Evolutionary conservation across 495 filamentous ascomycete species (phyloP).

Genomic region (Usnea hakonensis): DNA sequence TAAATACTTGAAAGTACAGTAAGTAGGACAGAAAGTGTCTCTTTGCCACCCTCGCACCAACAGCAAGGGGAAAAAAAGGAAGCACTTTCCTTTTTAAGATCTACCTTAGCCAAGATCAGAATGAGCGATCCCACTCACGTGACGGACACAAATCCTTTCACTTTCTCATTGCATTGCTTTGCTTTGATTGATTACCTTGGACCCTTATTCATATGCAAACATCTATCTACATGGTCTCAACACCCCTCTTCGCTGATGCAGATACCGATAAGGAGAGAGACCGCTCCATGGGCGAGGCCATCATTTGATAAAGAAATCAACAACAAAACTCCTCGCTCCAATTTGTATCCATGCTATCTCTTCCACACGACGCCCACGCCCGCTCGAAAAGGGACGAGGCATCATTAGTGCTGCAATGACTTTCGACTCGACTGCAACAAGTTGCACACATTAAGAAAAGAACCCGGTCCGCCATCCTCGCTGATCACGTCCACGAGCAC

Average conservation of each 20-base stretch:
- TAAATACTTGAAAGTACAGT: too few relatives aligned
- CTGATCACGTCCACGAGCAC: slow-evolving; percentile 76
- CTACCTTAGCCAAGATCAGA: too few relatives aligned
- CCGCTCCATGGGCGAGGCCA: not conserved
- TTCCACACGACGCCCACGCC: not conserved
- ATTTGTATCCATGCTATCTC: not conserved
- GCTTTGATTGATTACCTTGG: not conserved
- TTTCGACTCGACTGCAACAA: slow-evolving; percentile 12
- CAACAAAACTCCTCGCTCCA: not conserved
- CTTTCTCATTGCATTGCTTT: too few relatives aligned
- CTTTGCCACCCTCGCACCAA: not conserved
- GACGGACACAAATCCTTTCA: too few relatives aligned
- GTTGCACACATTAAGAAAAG: slow-evolving; percentile 75
- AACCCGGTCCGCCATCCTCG: slow-evolving; percentile 74
- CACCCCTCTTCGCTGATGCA: not conserved
- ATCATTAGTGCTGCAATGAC: not conserved
- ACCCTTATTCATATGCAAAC: not conserved
- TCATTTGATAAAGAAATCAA: not conserved
- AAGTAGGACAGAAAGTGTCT: not conserved
- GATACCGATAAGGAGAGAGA: not conserved
- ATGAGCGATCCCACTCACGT: not conserved
- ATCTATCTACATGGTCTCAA: not conserved
- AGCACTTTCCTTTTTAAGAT: not conserved
- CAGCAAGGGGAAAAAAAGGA: too few relatives aligned
- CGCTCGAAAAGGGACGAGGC: not conserved